These are phyloP conservation scores for Leucaena leucocephala DNA, from an alignment of 306 rosid species.

Conservation along the genomic window DNA sequence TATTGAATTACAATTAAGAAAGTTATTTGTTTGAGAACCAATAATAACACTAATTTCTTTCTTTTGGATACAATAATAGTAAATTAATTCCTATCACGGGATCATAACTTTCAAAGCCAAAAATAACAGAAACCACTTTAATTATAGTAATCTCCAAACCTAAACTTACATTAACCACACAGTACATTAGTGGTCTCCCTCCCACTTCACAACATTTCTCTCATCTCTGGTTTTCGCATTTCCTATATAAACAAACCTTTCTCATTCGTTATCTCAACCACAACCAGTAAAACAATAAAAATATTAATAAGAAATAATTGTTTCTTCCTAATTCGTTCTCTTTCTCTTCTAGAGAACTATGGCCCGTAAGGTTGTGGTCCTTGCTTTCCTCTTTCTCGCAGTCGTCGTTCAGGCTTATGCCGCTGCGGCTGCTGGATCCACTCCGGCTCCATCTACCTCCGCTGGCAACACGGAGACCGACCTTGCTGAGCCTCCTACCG, in stretches of 20 bases:
- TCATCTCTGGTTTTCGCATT: not conserved
- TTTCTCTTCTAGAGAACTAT: not conserved
- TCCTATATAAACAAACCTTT: not conserved
- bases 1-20: not conserved
- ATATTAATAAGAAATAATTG: not conserved
- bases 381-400: slow-evolving; percentile 36
- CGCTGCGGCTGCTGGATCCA: not conserved
- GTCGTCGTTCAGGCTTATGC: slow-evolving; percentile 41
- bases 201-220: not conserved
- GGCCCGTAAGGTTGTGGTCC: slow-evolving; percentile 50
- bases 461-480: not conserved
- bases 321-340: not conserved
- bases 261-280: not conserved
- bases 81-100: not conserved
- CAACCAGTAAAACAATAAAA: not conserved
- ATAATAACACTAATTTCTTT: no score
- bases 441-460: not conserved
- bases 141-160: not conserved
- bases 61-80: no score
- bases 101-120: not conserved
- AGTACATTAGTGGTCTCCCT: not conserved
- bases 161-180: not conserved
- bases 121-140: not conserved
- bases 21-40: no score
- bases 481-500: not conserved